Evolutionary conservation across 768 basidiomycete genomes (phyloP).

Genomic region (Polyporus arcularius): DNA sequence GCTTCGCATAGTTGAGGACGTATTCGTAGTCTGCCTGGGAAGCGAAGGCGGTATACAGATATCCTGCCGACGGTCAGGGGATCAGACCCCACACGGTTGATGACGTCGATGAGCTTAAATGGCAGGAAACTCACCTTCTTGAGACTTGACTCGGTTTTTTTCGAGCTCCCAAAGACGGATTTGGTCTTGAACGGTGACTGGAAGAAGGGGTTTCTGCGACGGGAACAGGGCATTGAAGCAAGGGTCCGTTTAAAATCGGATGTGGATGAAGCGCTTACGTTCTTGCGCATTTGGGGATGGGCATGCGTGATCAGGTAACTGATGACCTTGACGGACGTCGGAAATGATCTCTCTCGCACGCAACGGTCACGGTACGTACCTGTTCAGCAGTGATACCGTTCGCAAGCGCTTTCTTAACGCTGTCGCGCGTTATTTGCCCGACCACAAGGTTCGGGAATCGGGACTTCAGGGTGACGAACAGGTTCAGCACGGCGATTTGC

Average conservation of each 20-base stretch:
- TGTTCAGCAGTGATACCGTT: conserved; percentile 98
- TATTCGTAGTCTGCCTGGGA: conserved; percentile 87
- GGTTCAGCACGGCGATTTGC: conserved; percentile 92
- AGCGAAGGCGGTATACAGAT: conserved; percentile 85
- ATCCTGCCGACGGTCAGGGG: conserved; percentile 51
- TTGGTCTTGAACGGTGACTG: conserved; percentile 98
- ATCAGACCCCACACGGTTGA: conserved; percentile 17
- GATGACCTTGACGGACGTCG: conserved; percentile 68
- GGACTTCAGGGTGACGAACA: conserved; percentile 90
- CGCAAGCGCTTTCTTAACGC: conserved; percentile 88
- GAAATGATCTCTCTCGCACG: conserved; percentile 3
- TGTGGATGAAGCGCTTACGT: conserved; percentile 52
- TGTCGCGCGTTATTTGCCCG: conserved; percentile 91
- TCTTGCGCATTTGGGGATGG: conserved; percentile 97
- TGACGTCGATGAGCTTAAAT: conserved; percentile 21
- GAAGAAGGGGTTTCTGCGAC: conserved; percentile 82
- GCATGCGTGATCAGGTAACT: conserved; percentile 93
- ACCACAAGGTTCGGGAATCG: conserved; percentile 98
- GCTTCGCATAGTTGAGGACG: conserved; percentile 81
- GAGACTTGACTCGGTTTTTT: conserved; percentile 84
- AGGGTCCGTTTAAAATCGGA: background rate
- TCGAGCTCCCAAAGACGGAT: conserved; percentile 97
- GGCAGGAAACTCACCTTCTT: conserved; percentile 64
- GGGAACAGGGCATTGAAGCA: conserved; percentile 6
- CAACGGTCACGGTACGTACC: conserved; percentile 44